Evolutionary conservation across 2,329 filamentous ascomycete species (phyloP).

Genomic region (Podosphaera fusca): DNA sequence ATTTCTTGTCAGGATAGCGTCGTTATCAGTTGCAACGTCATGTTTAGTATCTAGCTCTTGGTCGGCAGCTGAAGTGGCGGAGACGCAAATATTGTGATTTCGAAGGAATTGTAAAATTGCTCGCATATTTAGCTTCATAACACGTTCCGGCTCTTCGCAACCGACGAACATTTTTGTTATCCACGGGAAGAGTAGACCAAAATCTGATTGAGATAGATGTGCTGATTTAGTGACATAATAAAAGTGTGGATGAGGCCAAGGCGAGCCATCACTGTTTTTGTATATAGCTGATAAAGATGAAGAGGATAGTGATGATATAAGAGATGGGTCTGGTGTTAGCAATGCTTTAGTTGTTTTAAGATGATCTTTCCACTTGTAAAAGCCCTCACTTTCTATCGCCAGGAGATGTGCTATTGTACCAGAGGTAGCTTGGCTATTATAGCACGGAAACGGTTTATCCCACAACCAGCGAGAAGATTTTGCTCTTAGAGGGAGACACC

Average conservation of each 20-base stretch:
- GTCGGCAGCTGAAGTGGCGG: conserved; percentile 21
- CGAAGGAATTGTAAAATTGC: conserved; percentile 34
- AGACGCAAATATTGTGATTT: conserved; percentile 24
- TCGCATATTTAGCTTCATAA: conserved; percentile 33
- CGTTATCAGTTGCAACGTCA: conserved; percentile 8
- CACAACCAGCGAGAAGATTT: conserved; percentile 39
- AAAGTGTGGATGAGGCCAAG: conserved; percentile 30
- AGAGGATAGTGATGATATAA: too few species aligned
- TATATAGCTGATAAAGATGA: conserved; percentile 15
- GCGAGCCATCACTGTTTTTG: conserved; percentile 3
- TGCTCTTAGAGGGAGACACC: conserved; percentile 50
- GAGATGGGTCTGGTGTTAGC: conserved; percentile 30
- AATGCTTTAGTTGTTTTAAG: conserved; percentile 43
- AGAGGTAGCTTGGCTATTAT: conserved; percentile 25
- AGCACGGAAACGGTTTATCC: conserved; percentile 50
- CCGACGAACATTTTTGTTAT: conserved; percentile 34
- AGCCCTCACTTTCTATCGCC: conserved; percentile 51
- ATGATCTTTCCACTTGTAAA: conserved; percentile 57
- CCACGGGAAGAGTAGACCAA: conserved; percentile 62
- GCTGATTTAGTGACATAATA: conserved; percentile 56
- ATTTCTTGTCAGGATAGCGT: conserved; percentile 9
- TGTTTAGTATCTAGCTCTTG: conserved; percentile 15
- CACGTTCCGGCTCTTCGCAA: conserved; percentile 32
- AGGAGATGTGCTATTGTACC: conserved; percentile 34
- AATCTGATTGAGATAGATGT: conserved; percentile 65